These are phyloP conservation scores for Lobosporangium transversale DNA, from an alignment of 192 early-diverging fungal species.

Conservation along the genomic window DNA sequence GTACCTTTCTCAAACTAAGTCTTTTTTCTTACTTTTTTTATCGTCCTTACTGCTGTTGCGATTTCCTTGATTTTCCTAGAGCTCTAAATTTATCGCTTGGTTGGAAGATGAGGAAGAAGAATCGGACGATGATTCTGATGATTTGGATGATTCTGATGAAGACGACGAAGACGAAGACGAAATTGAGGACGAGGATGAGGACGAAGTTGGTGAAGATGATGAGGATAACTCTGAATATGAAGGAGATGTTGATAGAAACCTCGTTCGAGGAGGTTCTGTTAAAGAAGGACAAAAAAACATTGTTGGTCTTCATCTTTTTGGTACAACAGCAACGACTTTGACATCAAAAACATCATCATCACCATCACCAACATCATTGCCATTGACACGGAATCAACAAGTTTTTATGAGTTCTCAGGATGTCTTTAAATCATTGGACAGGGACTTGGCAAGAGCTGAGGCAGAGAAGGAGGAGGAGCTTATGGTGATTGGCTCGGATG, in stretches of 20 bases:
- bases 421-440: constrained; percentile 17
- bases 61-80: constrained; percentile 12
- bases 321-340: too few relatives aligned
- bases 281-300: constrained; percentile 28
- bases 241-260: not conserved
- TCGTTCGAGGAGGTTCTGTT: not conserved
- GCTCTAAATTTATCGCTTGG: constrained; percentile 53
- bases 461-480: constrained; percentile 22
- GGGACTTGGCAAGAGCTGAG: constrained; percentile 17
- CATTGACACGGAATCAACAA: too few relatives aligned
- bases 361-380: too few relatives aligned
- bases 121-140: constrained; percentile 18
- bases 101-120: constrained; percentile 44
- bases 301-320: constrained; percentile 12
- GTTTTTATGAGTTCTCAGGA: constrained; percentile 9
- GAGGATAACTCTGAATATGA: constrained; percentile 2
- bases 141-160: constrained; percentile 7
- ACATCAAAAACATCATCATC: too few relatives aligned
- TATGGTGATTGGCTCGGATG: constrained; percentile 42
- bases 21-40: not conserved
- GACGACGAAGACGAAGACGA: constrained; percentile 12
- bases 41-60: not conserved
- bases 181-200: constrained; percentile 16
- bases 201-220: too few relatives aligned
- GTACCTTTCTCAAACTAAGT: too few relatives aligned